These are phyloP conservation scores for Saccharum hybrid DNA, from an alignment of 202 grass and related monocot genomes.

Conservation along the genomic window DNA sequence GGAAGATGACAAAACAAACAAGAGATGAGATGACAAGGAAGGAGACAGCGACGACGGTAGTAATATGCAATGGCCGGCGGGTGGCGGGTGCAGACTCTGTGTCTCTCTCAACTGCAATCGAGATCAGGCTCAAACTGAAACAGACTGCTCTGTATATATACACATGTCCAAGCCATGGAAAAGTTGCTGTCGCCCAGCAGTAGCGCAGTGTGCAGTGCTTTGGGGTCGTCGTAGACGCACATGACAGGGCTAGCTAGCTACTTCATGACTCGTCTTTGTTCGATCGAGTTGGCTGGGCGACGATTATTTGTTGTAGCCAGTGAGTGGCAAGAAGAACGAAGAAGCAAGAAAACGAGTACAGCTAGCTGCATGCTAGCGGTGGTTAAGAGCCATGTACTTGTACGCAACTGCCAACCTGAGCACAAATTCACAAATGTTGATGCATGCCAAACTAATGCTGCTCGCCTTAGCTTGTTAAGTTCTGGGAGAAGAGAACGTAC, in stretches of 20 bases:
- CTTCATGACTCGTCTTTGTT: neutral
- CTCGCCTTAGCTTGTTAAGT: too few species aligned
- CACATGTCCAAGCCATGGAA: too few species aligned
- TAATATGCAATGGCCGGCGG: too few species aligned
- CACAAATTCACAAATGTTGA: too few species aligned
- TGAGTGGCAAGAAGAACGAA: neutral
- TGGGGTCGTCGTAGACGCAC: neutral
- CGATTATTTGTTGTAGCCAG: neutral
- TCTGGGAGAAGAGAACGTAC: too few species aligned
- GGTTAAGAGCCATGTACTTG: neutral
- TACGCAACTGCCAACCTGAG: neutral
- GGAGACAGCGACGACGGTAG: too few species aligned
- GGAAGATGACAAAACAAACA: too few species aligned
- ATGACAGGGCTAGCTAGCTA: neutral
- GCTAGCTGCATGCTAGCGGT: neutral
- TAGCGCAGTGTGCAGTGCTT: too few species aligned
- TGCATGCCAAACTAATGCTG: too few species aligned
- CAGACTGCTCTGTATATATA: neutral
- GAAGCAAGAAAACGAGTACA: neutral
- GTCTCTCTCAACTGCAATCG: neutral
- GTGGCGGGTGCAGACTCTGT: neutral
- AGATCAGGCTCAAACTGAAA: neutral
- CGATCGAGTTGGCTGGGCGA: neutral
- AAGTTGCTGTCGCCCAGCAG: too few species aligned
- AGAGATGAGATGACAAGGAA: too few species aligned